A percentile compares a stretch with the other conserved stretches of the same genome.
These are phyloP conservation scores for Talaromyces sp. DNA, from an alignment of 2,329 filamentous ascomycete species.

Conservation along the genomic window DNA sequence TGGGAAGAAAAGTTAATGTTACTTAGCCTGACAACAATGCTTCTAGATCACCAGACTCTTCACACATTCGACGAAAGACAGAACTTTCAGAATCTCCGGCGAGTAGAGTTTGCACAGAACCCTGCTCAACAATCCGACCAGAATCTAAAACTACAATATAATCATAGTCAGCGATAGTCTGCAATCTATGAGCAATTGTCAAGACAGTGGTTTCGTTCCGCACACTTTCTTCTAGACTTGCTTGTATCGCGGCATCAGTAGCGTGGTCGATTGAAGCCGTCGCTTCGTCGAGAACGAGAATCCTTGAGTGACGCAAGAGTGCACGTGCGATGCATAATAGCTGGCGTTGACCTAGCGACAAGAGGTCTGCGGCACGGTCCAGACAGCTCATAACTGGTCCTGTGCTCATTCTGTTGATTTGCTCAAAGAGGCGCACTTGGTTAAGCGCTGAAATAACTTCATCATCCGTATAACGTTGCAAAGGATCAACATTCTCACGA, in stretches of 20 bases:
- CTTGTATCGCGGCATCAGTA: constrained; percentile 1
- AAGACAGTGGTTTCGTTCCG: not conserved
- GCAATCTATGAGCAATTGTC: constrained; percentile 1
- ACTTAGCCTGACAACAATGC: not conserved
- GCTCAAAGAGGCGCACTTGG: not conserved
- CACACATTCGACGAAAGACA: constrained; percentile 1
- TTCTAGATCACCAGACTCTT: constrained; percentile 7
- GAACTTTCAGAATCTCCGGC: not conserved
- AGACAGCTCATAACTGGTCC: constrained; percentile 5
- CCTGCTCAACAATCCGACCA: constrained; percentile 6
- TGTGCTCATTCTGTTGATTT: not conserved
- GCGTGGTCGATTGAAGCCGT: not conserved
- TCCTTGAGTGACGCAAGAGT: not conserved
- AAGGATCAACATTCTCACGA: constrained; percentile 6
- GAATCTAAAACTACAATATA: constrained; percentile 2
- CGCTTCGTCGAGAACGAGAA: constrained; percentile 8
- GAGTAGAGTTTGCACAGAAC: not conserved
- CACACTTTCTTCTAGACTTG: not conserved
- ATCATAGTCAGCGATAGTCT: constrained; percentile 5
- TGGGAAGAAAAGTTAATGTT: too few species aligned
- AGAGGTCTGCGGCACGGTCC: constrained; percentile 27
- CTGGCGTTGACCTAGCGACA: constrained; percentile 34
- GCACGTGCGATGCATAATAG: constrained; percentile 32
- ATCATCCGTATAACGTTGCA: not conserved
- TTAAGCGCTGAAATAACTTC: not conserved